Base-by-base conservation (phyloP, 78 protist species). In the Andalucia godoyi region DNA sequence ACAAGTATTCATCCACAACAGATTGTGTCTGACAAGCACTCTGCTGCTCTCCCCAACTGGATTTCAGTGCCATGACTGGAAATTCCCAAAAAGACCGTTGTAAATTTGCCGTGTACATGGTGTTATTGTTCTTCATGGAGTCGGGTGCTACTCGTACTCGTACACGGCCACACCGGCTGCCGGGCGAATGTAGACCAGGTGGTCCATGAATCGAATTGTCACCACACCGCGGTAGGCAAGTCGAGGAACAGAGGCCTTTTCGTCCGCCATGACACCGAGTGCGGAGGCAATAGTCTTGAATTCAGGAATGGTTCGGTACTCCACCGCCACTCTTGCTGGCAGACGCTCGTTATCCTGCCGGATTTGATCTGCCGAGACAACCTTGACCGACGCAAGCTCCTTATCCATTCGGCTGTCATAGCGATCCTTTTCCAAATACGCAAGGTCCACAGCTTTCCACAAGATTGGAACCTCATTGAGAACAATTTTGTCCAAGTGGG, bases 181-280 rank as follows among this genome's bases (percentile, higher is more conserved):
- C n/a, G n/a, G n/a, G n/a, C n/a, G n/a, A 1, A 54, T 17, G 43
- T 34, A 9, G 2, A 53, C 37, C 5, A 8, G 41, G 4, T 0
- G 2, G 50, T 55, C 43, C 7, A 27, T 1, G n/a, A n/a, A 18
- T 8, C 18, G n/a, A 45, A 88, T n/a, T 13, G 53, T 5, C 12
- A 88, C 88, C 12, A 88, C 58, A 42, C 89, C 89, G 6, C 37
- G 25, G 61, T 70, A 88, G 2, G 85, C 86, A 21, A 79, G 54
- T 33, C 94, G 77, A 9, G 78, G 81, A 29, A 87, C 75, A n/a
- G 70, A 78, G 2, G 79, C 88, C 63, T 83, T 68, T 21, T n/a
- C 32, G 41, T 84, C 91, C 4, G 21, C 40, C 77, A 83, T 84
- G 43, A 87, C n/a, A 7, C 79, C 78, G 36, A 79, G 51, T 33